Base-by-base conservation (phyloP, 352 stramenopile species). In the Pythium myriotylum region DNA sequence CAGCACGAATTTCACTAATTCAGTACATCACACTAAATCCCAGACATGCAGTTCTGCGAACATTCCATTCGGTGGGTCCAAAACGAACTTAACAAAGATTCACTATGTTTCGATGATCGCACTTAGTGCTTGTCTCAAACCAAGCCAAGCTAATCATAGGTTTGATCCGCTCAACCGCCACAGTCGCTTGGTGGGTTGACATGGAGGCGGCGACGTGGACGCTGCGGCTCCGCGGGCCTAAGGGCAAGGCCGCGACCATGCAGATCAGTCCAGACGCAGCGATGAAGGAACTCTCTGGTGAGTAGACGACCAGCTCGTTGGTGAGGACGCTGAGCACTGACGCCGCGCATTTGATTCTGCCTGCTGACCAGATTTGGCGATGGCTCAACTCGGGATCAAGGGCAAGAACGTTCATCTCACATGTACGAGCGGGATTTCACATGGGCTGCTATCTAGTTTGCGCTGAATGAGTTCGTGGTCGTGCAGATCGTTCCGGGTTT, bases 401-500 rank as follows among this genome's bases (percentile, higher is more conserved):
- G 51, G 66, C 39, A 80, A 76, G n/a, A 63, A 70, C 4, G 72
- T 50, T 19, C 43, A 47, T 0, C 53, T 81, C 39, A 84, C 50
- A 0, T 81, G 84, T 92, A 75, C 61, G 79, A 37, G 7, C 13
- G 5, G 17, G n/a, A 54, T 22, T 45, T 27, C 32, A 14, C 16
- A 53, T 43, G 27, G 8, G 6, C 2, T 27, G 16, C 20, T 2
- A 29, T 19, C n/a, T 6, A 29, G 32, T 43, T n/a, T n/a, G n/a
- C n/a, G n/a, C n/a, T 23, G 29, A 1, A 55, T 68, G 53, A 20
- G 35, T 16, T 47, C n/a, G 22, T 57, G 9, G 40, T 57, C 53
- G 7, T 9, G 24, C 39, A 94, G 85, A 92, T 65, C 75, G 83
- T 32, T 77, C 61, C 41, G 85, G 85, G 0, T 94, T 94, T 47